Evolutionary conservation across 129 eudicot species (phyloP).

Genomic region (carrot (Daucus carota)): DNA sequence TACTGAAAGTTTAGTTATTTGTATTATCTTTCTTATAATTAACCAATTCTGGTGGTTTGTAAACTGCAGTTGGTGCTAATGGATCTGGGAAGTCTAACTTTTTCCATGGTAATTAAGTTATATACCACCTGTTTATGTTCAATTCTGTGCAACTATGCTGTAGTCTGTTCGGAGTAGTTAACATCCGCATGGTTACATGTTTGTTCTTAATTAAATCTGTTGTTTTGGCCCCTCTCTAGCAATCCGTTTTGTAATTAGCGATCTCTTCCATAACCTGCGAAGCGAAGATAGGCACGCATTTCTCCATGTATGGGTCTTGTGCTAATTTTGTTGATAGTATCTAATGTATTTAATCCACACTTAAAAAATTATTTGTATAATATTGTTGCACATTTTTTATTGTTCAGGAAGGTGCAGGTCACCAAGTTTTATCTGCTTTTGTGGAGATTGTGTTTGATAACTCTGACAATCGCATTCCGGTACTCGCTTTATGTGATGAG

Average conservation of each 20-base stretch:
- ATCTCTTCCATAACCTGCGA: constrained; percentile 87
- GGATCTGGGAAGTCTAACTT: constrained; percentile 98
- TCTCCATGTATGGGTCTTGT: constrained; percentile 67
- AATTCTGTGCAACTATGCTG: background rate
- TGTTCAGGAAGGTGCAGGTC: constrained; percentile 96
- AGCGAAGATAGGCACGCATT: constrained; percentile 89
- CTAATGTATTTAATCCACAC: constrained; percentile 4
- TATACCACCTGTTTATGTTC: background rate
- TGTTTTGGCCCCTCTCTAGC: constrained; percentile 35
- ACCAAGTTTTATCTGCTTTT: constrained; percentile 92
- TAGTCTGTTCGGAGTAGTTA: constrained; percentile 7
- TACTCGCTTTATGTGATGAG: constrained; percentile 24
- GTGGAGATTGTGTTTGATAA: constrained; percentile 98
- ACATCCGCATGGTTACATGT: background rate
- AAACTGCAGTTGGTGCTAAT: constrained; percentile 94
- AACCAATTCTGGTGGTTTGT: background rate
- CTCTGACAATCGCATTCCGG: constrained; percentile 94
- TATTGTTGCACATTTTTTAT: constrained; percentile 4
- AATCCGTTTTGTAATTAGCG: constrained; percentile 91
- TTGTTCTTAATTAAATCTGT: background rate
- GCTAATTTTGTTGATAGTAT: background rate
- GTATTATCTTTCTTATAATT: background rate
- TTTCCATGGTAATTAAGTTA: constrained; percentile 59
- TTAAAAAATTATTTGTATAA: background rate
- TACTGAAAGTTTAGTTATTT: background rate